Evolutionary conservation across 2,329 filamentous ascomycete genomes (phyloP).

Genomic region (Venturia effusa): DNA sequence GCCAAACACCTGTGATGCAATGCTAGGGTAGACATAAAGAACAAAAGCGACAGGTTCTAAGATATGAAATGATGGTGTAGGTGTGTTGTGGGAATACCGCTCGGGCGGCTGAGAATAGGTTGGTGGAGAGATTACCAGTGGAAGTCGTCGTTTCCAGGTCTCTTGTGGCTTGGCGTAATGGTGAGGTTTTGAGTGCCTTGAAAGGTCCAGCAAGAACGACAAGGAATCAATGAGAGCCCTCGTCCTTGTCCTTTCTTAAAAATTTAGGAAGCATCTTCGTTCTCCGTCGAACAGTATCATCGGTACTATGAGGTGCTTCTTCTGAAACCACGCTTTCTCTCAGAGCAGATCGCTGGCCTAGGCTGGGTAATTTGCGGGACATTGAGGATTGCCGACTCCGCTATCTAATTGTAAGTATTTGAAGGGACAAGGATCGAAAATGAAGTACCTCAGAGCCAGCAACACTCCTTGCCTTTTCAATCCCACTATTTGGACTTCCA

Average conservation of each 20-base stretch:
- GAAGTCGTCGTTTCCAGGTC: too few relatives aligned
- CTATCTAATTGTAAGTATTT: background rate
- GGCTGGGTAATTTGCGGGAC: background rate
- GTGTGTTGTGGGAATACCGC: background rate
- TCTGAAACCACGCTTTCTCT: background rate
- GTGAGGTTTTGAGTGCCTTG: background rate
- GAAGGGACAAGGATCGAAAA: background rate
- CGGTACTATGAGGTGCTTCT: background rate
- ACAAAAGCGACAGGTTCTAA: background rate
- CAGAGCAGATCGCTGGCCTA: background rate
- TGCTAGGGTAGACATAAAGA: background rate
- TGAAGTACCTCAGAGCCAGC: background rate
- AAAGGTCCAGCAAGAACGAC: background rate
- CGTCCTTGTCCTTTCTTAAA: background rate
- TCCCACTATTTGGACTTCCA: background rate
- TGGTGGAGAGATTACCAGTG: too few relatives aligned
- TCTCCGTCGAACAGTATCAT: background rate
- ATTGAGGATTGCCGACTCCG: background rate
- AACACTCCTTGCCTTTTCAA: background rate
- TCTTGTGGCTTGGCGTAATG: background rate
- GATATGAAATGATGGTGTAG: background rate
- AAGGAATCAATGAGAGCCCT: background rate
- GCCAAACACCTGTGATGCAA: background rate
- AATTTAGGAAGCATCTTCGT: background rate
- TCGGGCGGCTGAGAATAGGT: too few relatives aligned